Evolutionary conservation across 352 stramenopile genomes (phyloP), one percentile per base, ranked within the genome.

Genomic region (Pythium utonaiense): DNA sequence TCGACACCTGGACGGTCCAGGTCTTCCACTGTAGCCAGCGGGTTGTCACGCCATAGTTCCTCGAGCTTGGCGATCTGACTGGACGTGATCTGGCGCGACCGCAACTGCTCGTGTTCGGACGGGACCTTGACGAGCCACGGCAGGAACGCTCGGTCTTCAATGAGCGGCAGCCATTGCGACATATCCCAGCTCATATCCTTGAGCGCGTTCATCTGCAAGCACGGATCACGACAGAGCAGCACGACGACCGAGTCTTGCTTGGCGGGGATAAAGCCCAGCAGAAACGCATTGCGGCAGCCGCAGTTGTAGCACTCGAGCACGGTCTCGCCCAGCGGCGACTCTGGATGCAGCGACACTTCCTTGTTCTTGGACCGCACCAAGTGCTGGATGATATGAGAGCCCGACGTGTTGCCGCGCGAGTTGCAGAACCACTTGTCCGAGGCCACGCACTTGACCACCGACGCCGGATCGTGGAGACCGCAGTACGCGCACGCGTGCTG

Each of bases 141-240:
- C 44, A 99, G 62, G 66, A 99, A 98, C 55, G 93, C 91, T 3
- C 95, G 75, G 78, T 99, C 97, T 34, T 98, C 90, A 57, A 99
- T 98, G 31, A 99, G 78, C 1, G 97, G 96, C 68, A 98, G 80
- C 98, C 98, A 99, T 64, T 98, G 91, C 10, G 90, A 90, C 68
- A 99, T 91, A 69, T 99, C 97, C 97, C 97, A 99, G 73, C 96
- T 98, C 96, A 99, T 98, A 74, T 99, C 95, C 74, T 99, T 98
- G 53, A 99, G 75, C 16, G 92, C 92, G 53, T 95, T 97, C 54
- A 96, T 98, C 72, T 98, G 96, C 13, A 99, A 78, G 78, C 97
- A 99, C 33, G 86, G 86, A 50, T 98, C 95, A 45, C 97, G 80
- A 71, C 98, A 99, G 9, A 99, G 80, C 60, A 99, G 78, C 10